Evolutionary conservation across 75 land plant species (phyloP).

Genomic region (Picea sitchensis): DNA sequence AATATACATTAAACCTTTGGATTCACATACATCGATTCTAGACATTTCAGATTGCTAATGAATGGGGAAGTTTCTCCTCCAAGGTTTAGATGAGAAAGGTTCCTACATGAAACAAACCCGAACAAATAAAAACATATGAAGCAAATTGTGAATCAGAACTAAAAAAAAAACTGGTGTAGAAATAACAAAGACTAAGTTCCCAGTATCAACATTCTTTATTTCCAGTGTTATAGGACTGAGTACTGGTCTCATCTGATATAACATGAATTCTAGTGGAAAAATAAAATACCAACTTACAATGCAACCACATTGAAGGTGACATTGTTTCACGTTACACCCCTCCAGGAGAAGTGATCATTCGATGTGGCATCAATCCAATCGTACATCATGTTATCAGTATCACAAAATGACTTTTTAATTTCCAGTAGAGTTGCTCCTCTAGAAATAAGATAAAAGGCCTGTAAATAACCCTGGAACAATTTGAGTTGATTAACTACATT

Average conservation of each 20-base stretch:
- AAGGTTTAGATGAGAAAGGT: slow-evolving; percentile 67
- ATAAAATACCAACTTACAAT: slow-evolving; percentile 37
- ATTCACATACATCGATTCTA: slow-evolving; percentile 52
- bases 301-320: slow-evolving; percentile 47
- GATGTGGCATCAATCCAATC: slow-evolving; percentile 55
- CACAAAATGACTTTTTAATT: slow-evolving; percentile 55
- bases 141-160: too few relatives aligned
- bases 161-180: too few relatives aligned
- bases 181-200: too few relatives aligned
- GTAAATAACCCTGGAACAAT: too few relatives aligned
- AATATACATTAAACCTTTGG: neutral
- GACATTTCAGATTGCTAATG: slow-evolving; percentile 63
- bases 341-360: slow-evolving; percentile 66
- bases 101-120: slow-evolving; percentile 33
- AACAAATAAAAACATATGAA: too few relatives aligned
- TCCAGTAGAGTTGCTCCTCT: slow-evolving; percentile 56
- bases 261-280: neutral
- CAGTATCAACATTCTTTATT: too few relatives aligned
- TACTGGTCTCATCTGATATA: too few relatives aligned
- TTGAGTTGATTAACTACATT: too few relatives aligned
- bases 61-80: slow-evolving; percentile 85
- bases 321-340: slow-evolving; percentile 70
- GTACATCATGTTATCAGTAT: slow-evolving; percentile 46
- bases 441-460: too few relatives aligned
- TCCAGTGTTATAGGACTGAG: too few relatives aligned